Evolutionary conservation across 345 rosid genomes (phyloP), one percentile per base, ranked within the genome.

Genomic region (Erysimum cheiranthoides): DNA sequence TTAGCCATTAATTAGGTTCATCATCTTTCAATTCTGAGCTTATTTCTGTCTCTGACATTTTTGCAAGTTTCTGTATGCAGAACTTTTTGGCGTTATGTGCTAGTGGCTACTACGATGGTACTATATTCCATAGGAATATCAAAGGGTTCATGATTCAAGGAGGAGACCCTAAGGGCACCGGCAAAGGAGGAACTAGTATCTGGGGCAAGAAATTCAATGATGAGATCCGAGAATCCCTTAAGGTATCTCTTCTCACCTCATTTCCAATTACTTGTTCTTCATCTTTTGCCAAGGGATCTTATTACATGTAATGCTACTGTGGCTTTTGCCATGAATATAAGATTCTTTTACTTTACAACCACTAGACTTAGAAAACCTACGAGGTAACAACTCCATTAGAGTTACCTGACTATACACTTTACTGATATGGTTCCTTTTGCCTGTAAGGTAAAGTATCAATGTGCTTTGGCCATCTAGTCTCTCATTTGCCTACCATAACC

Each of bases 111-210:
- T 92, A 90, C 52, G 98, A 95, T 25, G 87, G 98, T 51, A 92
- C 97, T 54, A 78, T 92, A 71, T 95, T 92, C 79, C 99, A 95
- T 68, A 77, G 99, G 16, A 95, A 95, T 39, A 90, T 95, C 53
- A 95, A 92, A 77, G 97, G 99, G 43, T 95, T 92, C 79, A 95
- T 95, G 99, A 95, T 95, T 77, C 99, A 95, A 85, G 99, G 98
- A 25, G 99, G 99, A 61, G 99, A 95, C 75, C 99, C 99, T 1
- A 90, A 84, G 0, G 97, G 99, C 12, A 92, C 97, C 0, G 99
- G 99, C 50, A 95, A 95, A 84, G 98, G 99, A 14, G 99, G 98
- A 45, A 92, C 86, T 27, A 95, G 99, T 76, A 95, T 95, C 56
- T 95, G 99, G 99, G 98, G 92, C 63, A 95, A 92, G 85, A 95